phyloP scores from a whole-genome alignment of 192 early-diverging fungal species.

The Blastocladiella britannica region DNA sequence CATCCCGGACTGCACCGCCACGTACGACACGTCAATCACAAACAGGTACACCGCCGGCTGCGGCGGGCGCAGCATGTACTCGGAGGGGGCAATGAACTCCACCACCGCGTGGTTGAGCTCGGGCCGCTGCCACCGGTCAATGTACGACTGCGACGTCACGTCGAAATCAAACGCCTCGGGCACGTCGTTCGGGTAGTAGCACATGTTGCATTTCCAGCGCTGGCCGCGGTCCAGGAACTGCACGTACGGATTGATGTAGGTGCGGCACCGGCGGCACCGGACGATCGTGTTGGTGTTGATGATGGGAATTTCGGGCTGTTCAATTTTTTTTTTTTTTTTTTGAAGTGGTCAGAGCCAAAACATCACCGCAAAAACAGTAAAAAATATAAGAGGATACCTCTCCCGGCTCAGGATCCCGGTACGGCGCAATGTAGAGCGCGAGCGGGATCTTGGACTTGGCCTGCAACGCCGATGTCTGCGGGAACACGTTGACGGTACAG shows the following conservation, averaged over 20 bases:
- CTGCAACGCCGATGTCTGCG: slow-evolving; percentile 56
- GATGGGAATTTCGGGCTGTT: slow-evolving; percentile 46
- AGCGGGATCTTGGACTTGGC: slow-evolving; percentile 78
- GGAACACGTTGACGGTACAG: slow-evolving; percentile 73
- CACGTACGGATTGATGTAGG: slow-evolving; percentile 93
- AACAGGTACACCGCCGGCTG: slow-evolving; percentile 85
- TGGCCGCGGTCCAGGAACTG: slow-evolving; percentile 87
- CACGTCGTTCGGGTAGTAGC: slow-evolving; percentile 75
- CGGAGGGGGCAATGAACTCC: slow-evolving; percentile 86
- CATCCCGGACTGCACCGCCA: slow-evolving; percentile 69
- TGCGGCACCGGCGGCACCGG: slow-evolving; percentile 79
- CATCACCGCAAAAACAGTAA: background rate
- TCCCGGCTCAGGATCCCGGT: slow-evolving; percentile 42
- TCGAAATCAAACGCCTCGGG: slow-evolving; percentile 59
- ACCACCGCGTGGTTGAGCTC: slow-evolving; percentile 78
- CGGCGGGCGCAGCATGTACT: slow-evolving; percentile 97
- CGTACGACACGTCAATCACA: slow-evolving; percentile 80
- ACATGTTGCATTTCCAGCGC: slow-evolving; percentile 92
- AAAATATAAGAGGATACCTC: slow-evolving; percentile 28
- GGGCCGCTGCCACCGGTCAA: slow-evolving; percentile 67
- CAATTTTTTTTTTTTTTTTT: no score
- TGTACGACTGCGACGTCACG: slow-evolving; percentile 47
- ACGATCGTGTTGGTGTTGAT: slow-evolving; percentile 77
- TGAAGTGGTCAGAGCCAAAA: no score
- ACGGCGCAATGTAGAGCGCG: slow-evolving; percentile 78